Base-by-base conservation (phyloP, 1,139 yeast species). In the Candida glucosophila region DNA sequence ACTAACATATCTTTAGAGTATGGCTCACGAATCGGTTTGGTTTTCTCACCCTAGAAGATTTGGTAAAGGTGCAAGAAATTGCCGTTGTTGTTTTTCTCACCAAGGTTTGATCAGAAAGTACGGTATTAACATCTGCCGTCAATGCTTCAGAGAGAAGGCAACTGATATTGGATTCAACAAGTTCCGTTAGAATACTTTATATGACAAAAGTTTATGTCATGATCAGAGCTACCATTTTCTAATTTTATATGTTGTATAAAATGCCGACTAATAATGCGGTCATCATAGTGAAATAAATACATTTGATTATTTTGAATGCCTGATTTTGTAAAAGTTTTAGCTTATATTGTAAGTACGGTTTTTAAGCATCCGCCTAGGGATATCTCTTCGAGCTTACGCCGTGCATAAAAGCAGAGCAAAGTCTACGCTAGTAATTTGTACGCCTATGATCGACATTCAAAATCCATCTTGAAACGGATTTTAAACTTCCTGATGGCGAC, bases 1-100 rank as follows among this genome's bases (percentile, higher is more conserved):
- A 51, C 58, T 52, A 52, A 52, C 57, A 27, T 22, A 29, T 39
- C 22, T n/a, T n/a, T n/a, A 59, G 72, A 81, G 73, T 49, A 88
- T 88, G 97, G 96, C 97, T 79, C 97, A 88, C 96, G 96, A 85
- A 80, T 81, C 86, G 86, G 95, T 90, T 78, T 92, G 98, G 98
- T 90, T 71, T 80, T 88, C 97, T 70, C 98, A 90, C 95, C 98
- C 98, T 77, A 86, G 97, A 83, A 88, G 81, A 72, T 88, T 77
- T 85, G 98, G 98, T 73, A 92, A 92, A 85, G 99, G 99, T 74
- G 83, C 97, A 60, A 95, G 99, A 77, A 92, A 81, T 73, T 88
- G 97, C 77, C 93, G 98, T 73, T 88, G 88, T 74, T 88, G 97
- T 67, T 78, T 95, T 53, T 82, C 95, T 69, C 96, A 90, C 90